A percentile compares a stretch with the other conserved stretches of the same genome.
Evolutionary conservation across 2,329 filamentous ascomycete genomes (phyloP).

Genomic region (Karstenula rhodostoma): DNA sequence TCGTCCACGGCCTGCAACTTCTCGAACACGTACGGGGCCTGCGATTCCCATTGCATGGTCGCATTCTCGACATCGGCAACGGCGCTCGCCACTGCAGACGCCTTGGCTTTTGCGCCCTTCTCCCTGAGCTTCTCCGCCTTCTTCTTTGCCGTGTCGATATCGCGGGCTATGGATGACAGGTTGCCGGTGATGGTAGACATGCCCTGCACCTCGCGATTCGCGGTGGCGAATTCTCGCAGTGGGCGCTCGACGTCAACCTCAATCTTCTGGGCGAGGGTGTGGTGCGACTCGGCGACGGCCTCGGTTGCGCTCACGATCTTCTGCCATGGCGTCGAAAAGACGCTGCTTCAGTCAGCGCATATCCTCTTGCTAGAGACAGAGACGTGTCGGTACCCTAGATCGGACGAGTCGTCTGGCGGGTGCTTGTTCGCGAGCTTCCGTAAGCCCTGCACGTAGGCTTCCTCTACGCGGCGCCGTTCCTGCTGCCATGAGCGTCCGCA

Average conservation of each 20-base stretch:
- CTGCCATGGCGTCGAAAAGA: constrained; percentile 91
- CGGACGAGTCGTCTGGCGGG: constrained; percentile 76
- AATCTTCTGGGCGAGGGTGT: constrained; percentile 79
- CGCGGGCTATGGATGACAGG: constrained; percentile 79
- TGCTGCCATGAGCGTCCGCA: constrained; percentile 53
- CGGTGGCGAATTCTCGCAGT: constrained; percentile 76
- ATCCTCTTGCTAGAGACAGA: background rate
- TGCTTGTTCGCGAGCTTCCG: constrained; percentile 80
- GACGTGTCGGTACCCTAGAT: constrained; percentile 77
- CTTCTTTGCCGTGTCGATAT: constrained; percentile 83
- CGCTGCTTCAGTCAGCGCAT: constrained; percentile 61
- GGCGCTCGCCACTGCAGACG: constrained; percentile 79
- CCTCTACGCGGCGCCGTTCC: constrained; percentile 93
- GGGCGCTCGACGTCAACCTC: constrained; percentile 88
- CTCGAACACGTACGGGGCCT: constrained; percentile 94
- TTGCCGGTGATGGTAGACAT: constrained; percentile 85
- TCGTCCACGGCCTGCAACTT: constrained; percentile 91
- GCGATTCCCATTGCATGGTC: constrained; percentile 88
- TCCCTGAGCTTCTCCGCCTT: constrained; percentile 83
- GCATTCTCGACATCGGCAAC: constrained; percentile 77
- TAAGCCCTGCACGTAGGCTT: constrained; percentile 83
- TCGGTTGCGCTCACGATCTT: constrained; percentile 83
- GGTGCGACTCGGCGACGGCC: constrained; percentile 82
- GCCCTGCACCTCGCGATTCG: constrained; percentile 77
- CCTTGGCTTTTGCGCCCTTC: constrained; percentile 79